These are phyloP conservation scores for Aphanomyces astaci DNA, from an alignment of 352 stramenopile genomes.

Conservation along the genomic window DNA sequence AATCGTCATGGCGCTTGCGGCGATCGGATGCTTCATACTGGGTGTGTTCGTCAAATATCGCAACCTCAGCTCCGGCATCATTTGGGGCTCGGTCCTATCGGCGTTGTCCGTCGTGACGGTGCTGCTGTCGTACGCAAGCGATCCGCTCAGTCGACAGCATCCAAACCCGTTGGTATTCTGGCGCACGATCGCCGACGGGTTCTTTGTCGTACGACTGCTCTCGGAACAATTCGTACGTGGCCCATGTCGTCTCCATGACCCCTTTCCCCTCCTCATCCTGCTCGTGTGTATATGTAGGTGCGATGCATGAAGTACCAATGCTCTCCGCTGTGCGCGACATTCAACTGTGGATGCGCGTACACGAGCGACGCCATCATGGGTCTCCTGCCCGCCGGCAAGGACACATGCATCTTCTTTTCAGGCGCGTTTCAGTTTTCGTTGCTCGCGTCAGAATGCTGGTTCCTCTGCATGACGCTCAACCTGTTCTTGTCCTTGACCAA, in stretches of 20 bases:
- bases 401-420: conserved; percentile 64
- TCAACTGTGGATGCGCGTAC: conserved; percentile 68
- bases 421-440: conserved; percentile 81
- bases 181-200: conserved; percentile 74
- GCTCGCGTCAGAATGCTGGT: conserved; percentile 79
- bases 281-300: neutral
- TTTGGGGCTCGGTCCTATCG: conserved; percentile 76
- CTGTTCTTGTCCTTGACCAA: conserved; percentile 82
- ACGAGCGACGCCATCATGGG: conserved; percentile 26
- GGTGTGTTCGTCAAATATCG: conserved; percentile 57
- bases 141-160: conserved; percentile 72
- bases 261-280: conserved; percentile 38
- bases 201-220: conserved; percentile 77
- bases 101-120: conserved; percentile 84
- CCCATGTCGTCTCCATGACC: no score
- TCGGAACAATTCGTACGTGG: conserved; percentile 68
- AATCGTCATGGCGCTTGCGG: conserved; percentile 67
- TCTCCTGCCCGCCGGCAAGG: neutral
- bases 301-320: conserved; percentile 35
- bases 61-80: conserved; percentile 69
- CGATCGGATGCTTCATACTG: conserved; percentile 38
- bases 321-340: conserved; percentile 63
- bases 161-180: conserved; percentile 85
- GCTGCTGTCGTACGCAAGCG: conserved; percentile 73
- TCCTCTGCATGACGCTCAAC: conserved; percentile 87